These are phyloP conservation scores for Neurospora sp. DNA, from an alignment of 495 filamentous ascomycete species.

Conservation along the genomic window DNA sequence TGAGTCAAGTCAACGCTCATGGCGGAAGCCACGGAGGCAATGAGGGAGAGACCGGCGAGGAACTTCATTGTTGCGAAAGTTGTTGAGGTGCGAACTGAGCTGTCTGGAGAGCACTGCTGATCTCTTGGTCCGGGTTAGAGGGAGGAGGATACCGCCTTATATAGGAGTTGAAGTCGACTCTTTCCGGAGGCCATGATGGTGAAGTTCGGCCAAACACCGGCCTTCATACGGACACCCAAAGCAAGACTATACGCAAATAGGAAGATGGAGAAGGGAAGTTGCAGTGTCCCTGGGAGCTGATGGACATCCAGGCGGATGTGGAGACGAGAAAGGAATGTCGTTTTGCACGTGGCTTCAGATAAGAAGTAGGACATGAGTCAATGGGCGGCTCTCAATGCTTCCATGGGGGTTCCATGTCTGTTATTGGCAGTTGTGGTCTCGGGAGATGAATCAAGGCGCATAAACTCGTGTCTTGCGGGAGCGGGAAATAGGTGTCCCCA, in stretches of 20 bases:
- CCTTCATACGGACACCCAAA: background rate
- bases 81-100: constrained; percentile 1
- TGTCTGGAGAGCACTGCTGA: constrained; percentile 1
- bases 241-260: background rate
- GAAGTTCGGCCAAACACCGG: background rate
- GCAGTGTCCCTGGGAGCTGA: background rate
- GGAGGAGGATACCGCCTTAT: background rate
- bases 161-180: background rate
- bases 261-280: background rate
- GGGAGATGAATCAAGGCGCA: background rate
- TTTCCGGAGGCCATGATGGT: background rate
- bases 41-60: constrained; percentile 23
- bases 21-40: constrained; percentile 37
- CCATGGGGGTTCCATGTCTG: background rate
- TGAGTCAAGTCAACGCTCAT: constrained; percentile 34
- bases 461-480: background rate
- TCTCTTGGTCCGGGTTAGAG: background rate
- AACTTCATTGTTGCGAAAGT: constrained; percentile 26
- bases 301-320: background rate
- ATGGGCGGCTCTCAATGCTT: background rate
- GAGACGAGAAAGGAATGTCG: background rate
- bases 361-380: background rate
- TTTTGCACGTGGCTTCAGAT: background rate
- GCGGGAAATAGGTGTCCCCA: background rate
- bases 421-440: background rate